Percentiles rank a stretch among this genome's conserved stretches.
Conservation (phyloP, 352 stramenopile genomes). For the Phytophthora tubulina region DNA sequence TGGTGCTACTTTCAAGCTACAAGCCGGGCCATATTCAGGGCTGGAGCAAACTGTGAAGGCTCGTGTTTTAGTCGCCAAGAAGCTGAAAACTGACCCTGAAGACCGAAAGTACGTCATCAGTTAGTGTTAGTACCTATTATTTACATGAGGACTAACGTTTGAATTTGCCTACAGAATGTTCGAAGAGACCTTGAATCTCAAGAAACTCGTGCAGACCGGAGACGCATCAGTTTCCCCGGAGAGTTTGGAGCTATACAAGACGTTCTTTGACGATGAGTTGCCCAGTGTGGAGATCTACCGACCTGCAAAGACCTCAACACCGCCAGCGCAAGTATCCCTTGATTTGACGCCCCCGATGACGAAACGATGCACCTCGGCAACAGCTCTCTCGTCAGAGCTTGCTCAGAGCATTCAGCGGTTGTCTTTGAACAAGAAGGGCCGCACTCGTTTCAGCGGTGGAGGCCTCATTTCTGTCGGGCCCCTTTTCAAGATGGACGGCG, state of each 20-base stretch:
- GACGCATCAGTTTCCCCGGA: conserved; percentile 67
- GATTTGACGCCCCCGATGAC: conserved; percentile 36
- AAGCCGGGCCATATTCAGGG: conserved; percentile 74
- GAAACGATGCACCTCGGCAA: conserved; percentile 38
- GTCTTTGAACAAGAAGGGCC: conserved; percentile 41
- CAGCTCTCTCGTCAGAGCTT: conserved; percentile 39
- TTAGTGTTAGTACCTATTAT: neutral
- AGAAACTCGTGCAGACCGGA: conserved; percentile 64
- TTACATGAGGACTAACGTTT: neutral
- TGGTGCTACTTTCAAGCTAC: conserved; percentile 85
- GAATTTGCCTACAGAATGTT: conserved; percentile 55
- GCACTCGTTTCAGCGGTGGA: conserved; percentile 44
- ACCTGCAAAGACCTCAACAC: conserved; percentile 12
- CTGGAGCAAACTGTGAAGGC: conserved; percentile 87
- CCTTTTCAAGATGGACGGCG: conserved; percentile 83
- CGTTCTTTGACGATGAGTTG: conserved; percentile 80
- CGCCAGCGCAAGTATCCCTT: neutral
- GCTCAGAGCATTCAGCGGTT: conserved; percentile 43
- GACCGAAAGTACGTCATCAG: conserved; percentile 56
- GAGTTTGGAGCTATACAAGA: conserved; percentile 83
- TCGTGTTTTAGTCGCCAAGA: conserved; percentile 81
- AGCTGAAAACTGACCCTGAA: conserved; percentile 73
- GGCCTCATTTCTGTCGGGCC: conserved; percentile 75
- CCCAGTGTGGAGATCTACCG: conserved; percentile 65
- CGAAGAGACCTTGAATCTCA: conserved; percentile 75